phyloP scores from a whole-genome alignment of 495 filamentous ascomycete genomes.

The Hypoxylon cercidicola region DNA sequence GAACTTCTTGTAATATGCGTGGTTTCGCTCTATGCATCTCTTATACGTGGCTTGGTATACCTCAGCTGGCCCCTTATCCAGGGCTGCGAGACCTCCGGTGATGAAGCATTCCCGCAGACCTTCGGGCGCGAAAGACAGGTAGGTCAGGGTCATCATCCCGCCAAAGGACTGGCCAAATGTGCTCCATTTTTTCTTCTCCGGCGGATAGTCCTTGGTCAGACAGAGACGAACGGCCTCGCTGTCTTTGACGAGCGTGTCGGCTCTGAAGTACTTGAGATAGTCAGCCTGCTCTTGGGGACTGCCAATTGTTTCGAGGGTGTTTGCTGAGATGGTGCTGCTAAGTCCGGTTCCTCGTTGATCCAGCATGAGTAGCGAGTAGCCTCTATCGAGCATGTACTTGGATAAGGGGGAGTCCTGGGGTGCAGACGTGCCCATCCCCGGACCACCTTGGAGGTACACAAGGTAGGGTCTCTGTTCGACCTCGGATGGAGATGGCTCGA shows the following conservation, averaged over 20 bases:
- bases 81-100: slow-evolving; percentile 82
- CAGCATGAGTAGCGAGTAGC: slow-evolving; percentile 85
- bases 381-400: slow-evolving; percentile 75
- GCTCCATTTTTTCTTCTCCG: slow-evolving; percentile 79
- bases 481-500: slow-evolving; percentile 49
- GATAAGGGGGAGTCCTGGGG: slow-evolving; percentile 78
- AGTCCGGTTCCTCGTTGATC: slow-evolving; percentile 92
- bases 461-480: slow-evolving; percentile 63
- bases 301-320: slow-evolving; percentile 72
- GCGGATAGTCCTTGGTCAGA: slow-evolving; percentile 74
- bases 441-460: slow-evolving; percentile 78
- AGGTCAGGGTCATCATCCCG: slow-evolving; percentile 83
- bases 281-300: slow-evolving; percentile 72
- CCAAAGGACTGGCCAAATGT: slow-evolving; percentile 92
- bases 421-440: slow-evolving; percentile 76
- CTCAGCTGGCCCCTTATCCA: slow-evolving; percentile 74
- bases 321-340: slow-evolving; percentile 78
- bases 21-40: slow-evolving; percentile 72
- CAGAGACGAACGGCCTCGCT: slow-evolving; percentile 84
- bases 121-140: slow-evolving; percentile 82
- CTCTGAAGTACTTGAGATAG: slow-evolving; percentile 87
- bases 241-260: slow-evolving; percentile 88
- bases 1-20: slow-evolving; percentile 84
- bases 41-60: slow-evolving; percentile 78
- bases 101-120: slow-evolving; percentile 84